Evolutionary conservation across 176 grass and related monocot species (phyloP), one percentile per base, ranked within the genome.

Genomic region (Carex cristatella): DNA sequence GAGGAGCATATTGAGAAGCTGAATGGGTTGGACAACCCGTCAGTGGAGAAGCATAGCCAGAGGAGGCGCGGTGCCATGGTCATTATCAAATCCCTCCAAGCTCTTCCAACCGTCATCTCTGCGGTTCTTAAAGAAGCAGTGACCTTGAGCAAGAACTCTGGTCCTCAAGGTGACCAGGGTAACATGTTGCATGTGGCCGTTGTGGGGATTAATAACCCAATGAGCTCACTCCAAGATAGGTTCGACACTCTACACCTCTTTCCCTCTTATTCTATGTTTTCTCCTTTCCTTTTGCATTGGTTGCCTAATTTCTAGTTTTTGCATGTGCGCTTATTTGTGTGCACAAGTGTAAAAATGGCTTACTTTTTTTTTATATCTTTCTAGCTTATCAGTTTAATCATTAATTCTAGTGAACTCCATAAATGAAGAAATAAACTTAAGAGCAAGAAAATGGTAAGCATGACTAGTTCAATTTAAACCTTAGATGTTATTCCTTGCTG

Each of bases 191-290:
- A 99, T 86, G 86, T 99, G 70, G 96, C 93, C 84, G 81, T 99
- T 86, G 93, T 96, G 92, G 97, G 97, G 86, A 99, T 99, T 83
- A 99, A 92, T 83, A 99, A 99, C 85, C 97, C 93, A 85, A 96
- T 99, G 97, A 92, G 97, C 81, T 90, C 87, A 60, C 93, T 99
- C 70, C 97, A 99, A 90, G 97, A 99, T 72, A 99, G 97, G 97
- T 99, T 87, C 0, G 72, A 69, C 74, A 81, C 58, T 84, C 30
- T 84, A 7, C 79, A 71, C 69, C 19, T 61, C 60, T 84, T 23
- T 85, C 10, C 66, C 35, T 86, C 51, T 28, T 9, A 30, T 19
- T 80, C n/a, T 55, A 28, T 38, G 10, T 72, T 57, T 35, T 35
- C 18, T 32, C 18, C 27, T 6, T 60, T 74, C 28, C 42, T 23